Conservation (phyloP, 2,329 filamentous ascomycete genomes). For the Phyllosticta paracitricarpa region DNA sequence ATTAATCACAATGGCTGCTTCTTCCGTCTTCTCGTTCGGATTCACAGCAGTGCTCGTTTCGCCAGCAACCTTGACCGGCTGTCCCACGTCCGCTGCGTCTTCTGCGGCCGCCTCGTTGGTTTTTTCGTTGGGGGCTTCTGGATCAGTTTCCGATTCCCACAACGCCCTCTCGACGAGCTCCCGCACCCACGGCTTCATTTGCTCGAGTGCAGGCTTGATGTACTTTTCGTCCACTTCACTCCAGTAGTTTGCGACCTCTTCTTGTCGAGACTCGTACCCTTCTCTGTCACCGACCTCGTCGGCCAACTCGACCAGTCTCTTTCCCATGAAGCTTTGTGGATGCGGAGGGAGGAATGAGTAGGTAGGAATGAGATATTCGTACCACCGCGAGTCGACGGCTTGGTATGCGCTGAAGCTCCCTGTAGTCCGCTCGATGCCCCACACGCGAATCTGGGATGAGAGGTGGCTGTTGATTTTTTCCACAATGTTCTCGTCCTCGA, state of each 20-base stretch:
- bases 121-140: slow-evolving; percentile 22
- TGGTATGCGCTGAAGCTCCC: slow-evolving; percentile 93
- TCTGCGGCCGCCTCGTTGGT: slow-evolving; percentile 27
- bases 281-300: slow-evolving; percentile 64
- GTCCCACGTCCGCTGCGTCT: slow-evolving; percentile 16
- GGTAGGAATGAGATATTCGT: slow-evolving; percentile 92
- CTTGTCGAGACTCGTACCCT: slow-evolving; percentile 57
- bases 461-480: slow-evolving; percentile 83
- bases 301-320: slow-evolving; percentile 68
- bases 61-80: slow-evolving; percentile 3
- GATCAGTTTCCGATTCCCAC: slow-evolving; percentile 30
- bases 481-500: slow-evolving; percentile 80
- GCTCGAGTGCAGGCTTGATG: slow-evolving; percentile 57
- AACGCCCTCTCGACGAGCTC: slow-evolving; percentile 54
- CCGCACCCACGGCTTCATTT: slow-evolving; percentile 53
- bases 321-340: slow-evolving; percentile 74
- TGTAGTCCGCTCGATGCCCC: slow-evolving; percentile 84
- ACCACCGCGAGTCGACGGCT: slow-evolving; percentile 87
- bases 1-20: slow-evolving; percentile 22
- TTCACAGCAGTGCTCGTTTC: not conserved
- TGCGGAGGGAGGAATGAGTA: slow-evolving; percentile 90
- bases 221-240: slow-evolving; percentile 67
- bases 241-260: slow-evolving; percentile 77
- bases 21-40: slow-evolving; percentile 18
- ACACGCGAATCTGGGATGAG: slow-evolving; percentile 82